Conservation (phyloP, 768 basidiomycete species). For the Pholiota microspora region DNA sequence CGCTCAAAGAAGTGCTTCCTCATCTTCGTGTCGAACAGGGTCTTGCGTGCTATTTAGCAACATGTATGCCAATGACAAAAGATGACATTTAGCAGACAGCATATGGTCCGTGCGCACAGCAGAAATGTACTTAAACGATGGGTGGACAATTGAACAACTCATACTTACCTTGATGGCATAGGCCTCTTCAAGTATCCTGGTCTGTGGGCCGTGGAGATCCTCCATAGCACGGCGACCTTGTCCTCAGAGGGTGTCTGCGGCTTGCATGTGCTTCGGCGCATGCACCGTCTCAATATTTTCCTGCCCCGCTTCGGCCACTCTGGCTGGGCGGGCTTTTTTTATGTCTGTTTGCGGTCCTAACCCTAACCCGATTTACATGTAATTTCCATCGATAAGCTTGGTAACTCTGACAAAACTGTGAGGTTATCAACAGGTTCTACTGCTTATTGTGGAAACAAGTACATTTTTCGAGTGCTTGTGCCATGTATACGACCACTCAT, state of each 20-base stretch:
- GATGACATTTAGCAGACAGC: too few relatives aligned
- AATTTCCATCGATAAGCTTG: too few relatives aligned
- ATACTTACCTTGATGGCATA: conserved; percentile 46
- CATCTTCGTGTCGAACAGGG: too few relatives aligned
- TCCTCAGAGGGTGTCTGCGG: conserved; percentile 38
- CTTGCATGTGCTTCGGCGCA: conserved; percentile 69
- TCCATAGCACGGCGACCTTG: conserved; percentile 62
- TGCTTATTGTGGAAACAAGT: too few relatives aligned
- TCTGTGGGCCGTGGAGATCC: conserved; percentile 45
- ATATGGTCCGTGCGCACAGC: conserved; percentile 29
- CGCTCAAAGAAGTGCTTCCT: too few relatives aligned
- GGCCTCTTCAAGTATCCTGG: conserved; percentile 43
- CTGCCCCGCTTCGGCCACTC: conserved; percentile 63
- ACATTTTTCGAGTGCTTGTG: too few relatives aligned
- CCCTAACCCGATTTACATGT: conserved; percentile 45
- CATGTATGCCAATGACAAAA: not conserved
- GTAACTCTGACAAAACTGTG: too few relatives aligned
- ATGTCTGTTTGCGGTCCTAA: conserved; percentile 28
- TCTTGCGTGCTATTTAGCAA: too few relatives aligned
- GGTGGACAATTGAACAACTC: conserved; percentile 22
- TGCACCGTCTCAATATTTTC: conserved; percentile 78
- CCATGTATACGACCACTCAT: too few relatives aligned
- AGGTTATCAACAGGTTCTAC: too few relatives aligned
- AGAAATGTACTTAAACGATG: conserved; percentile 18
- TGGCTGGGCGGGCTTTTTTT: conserved; percentile 42